Evolutionary conservation across 164 flowering plant species (phyloP).

Genomic region (Vitis riparia): DNA sequence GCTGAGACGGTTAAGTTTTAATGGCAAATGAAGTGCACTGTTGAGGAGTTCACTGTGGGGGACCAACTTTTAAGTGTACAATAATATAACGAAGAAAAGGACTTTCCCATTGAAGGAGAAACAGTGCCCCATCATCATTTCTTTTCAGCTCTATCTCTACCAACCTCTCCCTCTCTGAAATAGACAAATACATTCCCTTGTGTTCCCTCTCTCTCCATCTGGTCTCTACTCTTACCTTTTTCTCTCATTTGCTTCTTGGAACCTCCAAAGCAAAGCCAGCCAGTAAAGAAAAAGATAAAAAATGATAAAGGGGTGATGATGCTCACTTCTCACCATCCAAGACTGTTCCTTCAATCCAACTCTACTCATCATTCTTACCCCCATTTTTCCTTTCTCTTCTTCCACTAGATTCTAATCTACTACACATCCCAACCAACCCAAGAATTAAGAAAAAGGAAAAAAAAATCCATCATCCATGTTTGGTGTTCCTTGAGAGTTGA

Average conservation of each 20-base stretch:
- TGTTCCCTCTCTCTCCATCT: slow-evolving; percentile 2
- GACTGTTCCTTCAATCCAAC: slow-evolving; percentile 58
- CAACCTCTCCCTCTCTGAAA: slow-evolving; percentile 1
- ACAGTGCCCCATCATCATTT: not conserved
- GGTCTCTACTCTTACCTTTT: not conserved
- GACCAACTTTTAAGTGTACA: too few species aligned
- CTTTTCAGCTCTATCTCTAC: slow-evolving; percentile 1
- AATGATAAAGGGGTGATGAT: slow-evolving; percentile 29
- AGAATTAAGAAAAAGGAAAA: not conserved
- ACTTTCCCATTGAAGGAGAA: slow-evolving; percentile 6
- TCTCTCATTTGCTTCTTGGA: slow-evolving; percentile 23
- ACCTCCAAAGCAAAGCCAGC: slow-evolving; percentile 14
- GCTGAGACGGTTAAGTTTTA: too few species aligned
- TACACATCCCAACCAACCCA: not conserved
- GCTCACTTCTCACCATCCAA: slow-evolving; percentile 45
- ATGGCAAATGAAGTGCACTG: too few species aligned
- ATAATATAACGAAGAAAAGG: not conserved
- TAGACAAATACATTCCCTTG: not conserved
- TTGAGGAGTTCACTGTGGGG: too few species aligned
- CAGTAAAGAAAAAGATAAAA: not conserved
- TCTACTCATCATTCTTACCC: slow-evolving; percentile 22
- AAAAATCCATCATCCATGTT: too few species aligned
- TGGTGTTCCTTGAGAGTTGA: not conserved
- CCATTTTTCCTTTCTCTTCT: slow-evolving; percentile 6
- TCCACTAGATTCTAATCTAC: not conserved